These are phyloP conservation scores for Pisolithus tinctorius DNA, from an alignment of 768 basidiomycete species.

Conservation along the genomic window DNA sequence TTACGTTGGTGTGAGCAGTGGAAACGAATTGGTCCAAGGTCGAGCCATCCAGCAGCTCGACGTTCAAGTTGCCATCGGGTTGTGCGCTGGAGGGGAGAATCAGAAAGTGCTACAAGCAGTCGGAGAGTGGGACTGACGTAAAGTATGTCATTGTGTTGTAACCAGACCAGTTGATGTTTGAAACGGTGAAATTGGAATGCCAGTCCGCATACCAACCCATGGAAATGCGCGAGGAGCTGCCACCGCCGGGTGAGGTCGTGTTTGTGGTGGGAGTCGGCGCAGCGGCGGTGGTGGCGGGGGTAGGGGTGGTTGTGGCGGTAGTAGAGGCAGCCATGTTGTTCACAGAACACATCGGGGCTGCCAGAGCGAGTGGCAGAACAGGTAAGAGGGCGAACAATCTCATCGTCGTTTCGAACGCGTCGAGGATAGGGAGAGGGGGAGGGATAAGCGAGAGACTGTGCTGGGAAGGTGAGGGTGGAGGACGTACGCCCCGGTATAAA, in stretches of 20 bases:
- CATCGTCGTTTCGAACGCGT: conserved; percentile 2
- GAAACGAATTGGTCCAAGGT: conserved; percentile 16
- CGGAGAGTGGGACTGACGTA: conserved; percentile 27
- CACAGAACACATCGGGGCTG: conserved; percentile 23
- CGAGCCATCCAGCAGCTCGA: conserved; percentile 5
- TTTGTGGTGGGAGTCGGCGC: conserved; percentile 7
- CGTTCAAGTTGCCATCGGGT: conserved; percentile 10
- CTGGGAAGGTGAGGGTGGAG: no score
- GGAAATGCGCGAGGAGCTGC: conserved; percentile 30
- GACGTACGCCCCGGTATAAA: no score
- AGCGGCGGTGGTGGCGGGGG: conserved; percentile 1
- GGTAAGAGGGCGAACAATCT: conserved; percentile 16
- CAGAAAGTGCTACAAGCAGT: neutral
- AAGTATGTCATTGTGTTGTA: conserved; percentile 67
- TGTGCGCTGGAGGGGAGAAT: conserved; percentile 13
- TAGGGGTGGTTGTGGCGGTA: neutral
- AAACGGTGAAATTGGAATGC: conserved; percentile 44
- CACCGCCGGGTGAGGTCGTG: conserved; percentile 15
- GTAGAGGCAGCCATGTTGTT: neutral
- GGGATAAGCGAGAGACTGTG: no score
- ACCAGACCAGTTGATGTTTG: conserved; percentile 54
- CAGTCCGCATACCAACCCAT: conserved; percentile 68
- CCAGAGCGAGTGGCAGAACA: conserved; percentile 19
- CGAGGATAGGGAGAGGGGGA: neutral
- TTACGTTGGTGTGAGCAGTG: conserved; percentile 21